Conservation (phyloP, 331 rosid species). For the Arachis monticola region DNA sequence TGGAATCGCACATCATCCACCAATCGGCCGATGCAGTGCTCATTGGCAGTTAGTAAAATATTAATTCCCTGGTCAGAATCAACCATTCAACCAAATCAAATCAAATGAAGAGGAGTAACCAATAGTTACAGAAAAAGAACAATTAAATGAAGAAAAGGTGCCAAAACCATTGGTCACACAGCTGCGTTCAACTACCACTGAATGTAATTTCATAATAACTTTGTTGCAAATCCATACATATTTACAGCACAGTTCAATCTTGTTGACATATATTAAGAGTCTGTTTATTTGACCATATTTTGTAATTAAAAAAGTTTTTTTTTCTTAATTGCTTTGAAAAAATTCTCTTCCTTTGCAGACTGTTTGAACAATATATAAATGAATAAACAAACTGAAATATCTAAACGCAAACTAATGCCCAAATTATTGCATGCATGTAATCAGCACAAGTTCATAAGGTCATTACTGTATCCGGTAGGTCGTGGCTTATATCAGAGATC, state of each 20-base stretch:
- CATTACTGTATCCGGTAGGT: not conserved
- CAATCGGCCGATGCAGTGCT: constrained; percentile 76
- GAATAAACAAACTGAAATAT: not conserved
- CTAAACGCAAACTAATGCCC: not conserved
- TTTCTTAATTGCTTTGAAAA: not conserved
- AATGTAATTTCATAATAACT: constrained; percentile 4
- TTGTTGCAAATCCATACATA: constrained; percentile 10
- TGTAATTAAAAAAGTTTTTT: not conserved
- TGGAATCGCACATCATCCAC: constrained; percentile 68
- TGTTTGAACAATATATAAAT: not conserved
- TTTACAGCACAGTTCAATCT: constrained; percentile 2
- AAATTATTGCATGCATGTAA: not conserved
- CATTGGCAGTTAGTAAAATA: constrained; percentile 69
- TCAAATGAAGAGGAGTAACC: not conserved
- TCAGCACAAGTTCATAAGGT: not conserved
- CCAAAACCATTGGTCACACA: not conserved
- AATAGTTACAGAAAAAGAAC: not conserved
- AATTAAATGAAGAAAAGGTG: not conserved
- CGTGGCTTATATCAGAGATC: not conserved
- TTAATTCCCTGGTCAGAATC: constrained; percentile 71
- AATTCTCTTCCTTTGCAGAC: no score
- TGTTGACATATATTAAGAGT: not conserved
- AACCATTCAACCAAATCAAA: constrained; percentile 16
- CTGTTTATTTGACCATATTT: not conserved
- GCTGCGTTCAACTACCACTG: not conserved